A percentile compares a stretch with the other conserved stretches of the same genome.
phyloP scores from a whole-genome alignment of 352 stramenopile genomes.

The Globisporangium rhizosaccharum region DNA sequence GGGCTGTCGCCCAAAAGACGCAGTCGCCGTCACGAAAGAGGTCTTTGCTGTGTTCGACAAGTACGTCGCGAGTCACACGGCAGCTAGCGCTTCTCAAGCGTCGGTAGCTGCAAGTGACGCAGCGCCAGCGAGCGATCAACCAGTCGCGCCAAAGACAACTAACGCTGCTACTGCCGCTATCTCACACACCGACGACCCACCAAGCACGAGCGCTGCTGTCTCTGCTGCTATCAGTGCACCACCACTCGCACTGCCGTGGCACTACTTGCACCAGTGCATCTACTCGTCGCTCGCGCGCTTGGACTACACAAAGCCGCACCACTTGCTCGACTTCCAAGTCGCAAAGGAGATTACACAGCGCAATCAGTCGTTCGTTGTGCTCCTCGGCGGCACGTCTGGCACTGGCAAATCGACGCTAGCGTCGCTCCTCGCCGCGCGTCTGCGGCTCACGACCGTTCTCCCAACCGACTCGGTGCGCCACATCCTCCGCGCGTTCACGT shows the following conservation, averaged over 20 bases:
- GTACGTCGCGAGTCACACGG: constrained; percentile 27
- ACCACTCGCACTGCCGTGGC: constrained; percentile 43
- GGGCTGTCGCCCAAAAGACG: constrained; percentile 74
- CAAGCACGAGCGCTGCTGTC: not conserved
- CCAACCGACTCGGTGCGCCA: constrained; percentile 85
- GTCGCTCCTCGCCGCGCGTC: constrained; percentile 60
- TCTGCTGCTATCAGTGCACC: no score
- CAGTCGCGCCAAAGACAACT: not conserved
- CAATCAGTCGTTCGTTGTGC: constrained; percentile 79
- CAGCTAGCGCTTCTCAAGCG: not conserved
- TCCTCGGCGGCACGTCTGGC: constrained; percentile 82
- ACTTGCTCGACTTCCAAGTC: constrained; percentile 79
- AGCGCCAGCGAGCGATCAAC: not conserved
- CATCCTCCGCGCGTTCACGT: constrained; percentile 74
- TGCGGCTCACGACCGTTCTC: constrained; percentile 80
- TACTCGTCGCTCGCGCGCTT: constrained; percentile 71
- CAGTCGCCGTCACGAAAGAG: constrained; percentile 58
- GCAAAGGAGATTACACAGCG: constrained; percentile 85
- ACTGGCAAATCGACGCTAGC: constrained; percentile 86
- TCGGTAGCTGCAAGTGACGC: not conserved
- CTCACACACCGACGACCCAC: no score
- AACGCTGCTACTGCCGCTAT: not conserved
- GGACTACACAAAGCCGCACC: constrained; percentile 83
- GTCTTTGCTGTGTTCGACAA: constrained; percentile 61
- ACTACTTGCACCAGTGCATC: constrained; percentile 76